Evolutionary conservation across 257 asterid species (phyloP).

Genomic region (Linaria vulgaris): DNA sequence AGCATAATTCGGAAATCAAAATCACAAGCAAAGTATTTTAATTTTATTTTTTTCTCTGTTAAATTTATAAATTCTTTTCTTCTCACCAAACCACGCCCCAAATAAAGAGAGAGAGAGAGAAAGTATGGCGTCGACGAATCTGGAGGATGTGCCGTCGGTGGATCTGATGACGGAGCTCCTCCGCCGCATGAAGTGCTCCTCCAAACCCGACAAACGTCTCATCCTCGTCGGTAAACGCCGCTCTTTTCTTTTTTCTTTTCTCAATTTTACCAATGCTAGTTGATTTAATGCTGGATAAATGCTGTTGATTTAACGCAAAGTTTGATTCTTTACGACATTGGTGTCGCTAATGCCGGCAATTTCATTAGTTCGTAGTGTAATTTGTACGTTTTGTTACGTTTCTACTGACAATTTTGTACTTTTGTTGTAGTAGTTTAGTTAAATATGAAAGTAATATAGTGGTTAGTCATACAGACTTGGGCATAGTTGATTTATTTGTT

Average conservation of each 20-base stretch:
- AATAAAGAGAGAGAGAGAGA: constrained; percentile 19
- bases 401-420: neutral
- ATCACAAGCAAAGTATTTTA: constrained; percentile 29
- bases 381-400: neutral
- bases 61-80: neutral
- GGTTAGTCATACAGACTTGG: neutral
- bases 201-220: constrained; percentile 84
- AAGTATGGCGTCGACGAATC: constrained; percentile 34
- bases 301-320: too few species aligned
- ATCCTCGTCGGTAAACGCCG: constrained; percentile 59
- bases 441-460: neutral
- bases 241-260: too few species aligned
- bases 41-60: neutral
- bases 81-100: neutral
- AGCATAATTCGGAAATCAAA: constrained; percentile 1
- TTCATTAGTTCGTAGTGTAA: neutral
- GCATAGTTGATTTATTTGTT: neutral
- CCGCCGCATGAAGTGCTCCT: constrained; percentile 72
- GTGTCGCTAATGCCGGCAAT: neutral
- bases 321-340: too few species aligned
- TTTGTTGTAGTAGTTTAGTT: neutral
- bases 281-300: too few species aligned
- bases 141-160: constrained; percentile 70
- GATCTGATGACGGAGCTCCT: constrained; percentile 81
- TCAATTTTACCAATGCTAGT: too few species aligned